Conservation (phyloP, 202 grass and related monocot genomes). For the Setaria italica region DNA sequence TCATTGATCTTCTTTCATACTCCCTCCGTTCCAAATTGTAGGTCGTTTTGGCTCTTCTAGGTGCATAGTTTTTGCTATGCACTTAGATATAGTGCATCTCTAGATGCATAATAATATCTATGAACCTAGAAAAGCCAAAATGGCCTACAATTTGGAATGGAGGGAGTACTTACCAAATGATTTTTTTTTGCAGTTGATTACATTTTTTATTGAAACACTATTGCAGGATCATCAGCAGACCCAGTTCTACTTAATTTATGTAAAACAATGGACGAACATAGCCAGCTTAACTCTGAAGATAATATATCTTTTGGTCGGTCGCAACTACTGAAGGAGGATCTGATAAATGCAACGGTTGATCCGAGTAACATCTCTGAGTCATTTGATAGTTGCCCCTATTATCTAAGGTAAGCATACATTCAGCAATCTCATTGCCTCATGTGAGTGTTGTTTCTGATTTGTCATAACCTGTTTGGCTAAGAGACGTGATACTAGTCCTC, state of each 20-base stretch:
- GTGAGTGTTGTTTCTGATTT: constrained; percentile 6
- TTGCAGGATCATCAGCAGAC: constrained; percentile 69
- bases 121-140: too few relatives aligned
- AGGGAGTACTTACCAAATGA: neutral
- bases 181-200: neutral
- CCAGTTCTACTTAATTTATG: constrained; percentile 59
- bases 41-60: too few relatives aligned
- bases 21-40: too few relatives aligned
- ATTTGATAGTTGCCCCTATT: constrained; percentile 92
- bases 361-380: constrained; percentile 71
- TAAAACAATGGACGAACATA: constrained; percentile 68
- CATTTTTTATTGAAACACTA: constrained; percentile 29
- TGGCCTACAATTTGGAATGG: too few relatives aligned
- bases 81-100: too few relatives aligned
- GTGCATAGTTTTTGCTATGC: too few relatives aligned
- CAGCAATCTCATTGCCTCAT: constrained; percentile 1
- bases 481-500: constrained; percentile 15
- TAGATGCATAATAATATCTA: too few relatives aligned
- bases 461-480: constrained; percentile 16
- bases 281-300: constrained; percentile 55
- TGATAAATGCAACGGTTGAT: constrained; percentile 70
- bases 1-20: neutral
- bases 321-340: constrained; percentile 71
- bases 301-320: constrained; percentile 50
- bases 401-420: constrained; percentile 68